Base-by-base conservation (phyloP, 2,329 filamentous ascomycete genomes). In the Aspergillus oerlinghausenensis region DNA sequence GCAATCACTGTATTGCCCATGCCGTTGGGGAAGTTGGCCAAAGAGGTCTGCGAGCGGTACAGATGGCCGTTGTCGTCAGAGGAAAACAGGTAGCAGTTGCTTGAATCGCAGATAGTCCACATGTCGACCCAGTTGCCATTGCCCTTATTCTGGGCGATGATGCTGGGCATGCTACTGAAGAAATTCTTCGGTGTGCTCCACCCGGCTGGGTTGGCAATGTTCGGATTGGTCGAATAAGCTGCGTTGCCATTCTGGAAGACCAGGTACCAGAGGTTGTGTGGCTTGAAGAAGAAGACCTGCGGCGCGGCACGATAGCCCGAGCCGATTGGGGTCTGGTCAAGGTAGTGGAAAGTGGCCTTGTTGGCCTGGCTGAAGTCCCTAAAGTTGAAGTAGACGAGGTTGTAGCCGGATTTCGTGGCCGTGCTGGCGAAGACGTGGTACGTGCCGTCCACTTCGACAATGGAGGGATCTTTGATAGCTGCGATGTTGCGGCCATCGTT, bases 11-110 rank as follows among this genome's bases (percentile, higher is more conserved):
- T 80, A 0, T 76, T 73, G 58, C 85, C 84, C 65, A 88, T 87
- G 68, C 69, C 79, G 40, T 80, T 79, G 0, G 86, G 86, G 77
- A 88, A 88, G 59, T 82, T 80, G 49, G 70, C 78, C 25, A 87
- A 81, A 40, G 85, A 78, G 83, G 87, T 88, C 66, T 78, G 82
- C 52, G 84, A 68, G 1, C 85, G 79, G 73, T 88, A 88, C 66
- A 88, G 85, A 49, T 80, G 81, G 68, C 86, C 86, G 60, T 88
- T 86, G 71, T 88, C 86, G 7, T 84, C 86, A 0, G 79, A 78
- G 63, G 88, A 88, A 80, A 88, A 88, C 4, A 88, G 75, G 63
- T 87, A 87, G 83, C 87, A 87, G 71, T 82, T 80, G 6, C 67
- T 70, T 66, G 71, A 71, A 68, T 88, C 86, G 43, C 82, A 84